These are phyloP conservation scores for Pisolithus albus DNA, from an alignment of 768 basidiomycete genomes.

Conservation along the genomic window DNA sequence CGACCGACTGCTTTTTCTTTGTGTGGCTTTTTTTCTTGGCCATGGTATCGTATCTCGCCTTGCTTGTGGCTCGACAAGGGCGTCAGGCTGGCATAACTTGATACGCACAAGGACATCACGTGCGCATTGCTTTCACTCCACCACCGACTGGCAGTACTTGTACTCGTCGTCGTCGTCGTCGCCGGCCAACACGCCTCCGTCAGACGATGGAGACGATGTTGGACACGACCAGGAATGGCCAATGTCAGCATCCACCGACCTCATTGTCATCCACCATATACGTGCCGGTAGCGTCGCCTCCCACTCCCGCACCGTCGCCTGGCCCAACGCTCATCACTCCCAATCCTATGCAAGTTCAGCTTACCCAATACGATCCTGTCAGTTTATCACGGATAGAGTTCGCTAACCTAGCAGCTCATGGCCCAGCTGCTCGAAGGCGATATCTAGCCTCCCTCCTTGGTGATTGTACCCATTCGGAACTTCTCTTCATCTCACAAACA, in stretches of 20 bases:
- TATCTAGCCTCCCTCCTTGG: constrained; percentile 45
- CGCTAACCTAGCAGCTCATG: constrained; percentile 24
- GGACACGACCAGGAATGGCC: not conserved
- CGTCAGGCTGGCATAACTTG: too few relatives aligned
- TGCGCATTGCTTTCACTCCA: too few relatives aligned
- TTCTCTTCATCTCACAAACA: constrained; percentile 60
- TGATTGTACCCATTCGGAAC: constrained; percentile 52
- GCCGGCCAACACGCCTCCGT: too few relatives aligned
- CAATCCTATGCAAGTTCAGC: constrained; percentile 31
- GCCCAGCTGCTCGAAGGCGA: constrained; percentile 40
- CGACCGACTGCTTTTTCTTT: constrained; percentile 22
- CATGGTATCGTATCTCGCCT: constrained; percentile 14
- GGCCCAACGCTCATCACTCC: constrained; percentile 45
- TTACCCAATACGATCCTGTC: constrained; percentile 16
- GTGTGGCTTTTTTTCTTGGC: constrained; percentile 25
- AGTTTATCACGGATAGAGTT: constrained; percentile 29
- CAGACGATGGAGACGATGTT: too few relatives aligned
- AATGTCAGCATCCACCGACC: not conserved
- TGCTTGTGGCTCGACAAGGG: not conserved
- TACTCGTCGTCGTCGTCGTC: too few relatives aligned
- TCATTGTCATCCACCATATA: constrained; percentile 28
- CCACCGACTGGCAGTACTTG: too few relatives aligned
- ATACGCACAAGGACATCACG: too few relatives aligned
- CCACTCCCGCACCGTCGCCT: constrained; percentile 59
- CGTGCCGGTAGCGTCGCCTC: constrained; percentile 51